Evolutionary conservation across 768 basidiomycete genomes (phyloP).

Genomic region (Paxillus involutus): DNA sequence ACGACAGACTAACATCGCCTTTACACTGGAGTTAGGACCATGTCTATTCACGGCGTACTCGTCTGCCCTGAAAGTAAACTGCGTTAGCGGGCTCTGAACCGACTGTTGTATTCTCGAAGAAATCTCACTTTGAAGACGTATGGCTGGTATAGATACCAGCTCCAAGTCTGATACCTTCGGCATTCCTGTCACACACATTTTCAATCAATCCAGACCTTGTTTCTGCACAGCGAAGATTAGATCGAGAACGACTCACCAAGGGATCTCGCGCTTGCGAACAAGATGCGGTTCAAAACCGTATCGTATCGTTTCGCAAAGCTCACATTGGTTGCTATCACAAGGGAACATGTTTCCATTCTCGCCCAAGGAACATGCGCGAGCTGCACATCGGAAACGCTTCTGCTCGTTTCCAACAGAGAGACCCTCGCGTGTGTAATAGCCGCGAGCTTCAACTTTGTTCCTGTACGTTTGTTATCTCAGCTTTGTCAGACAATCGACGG

Average conservation of each 20-base stretch:
- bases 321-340: conserved; percentile 12
- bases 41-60: conserved; percentile 12
- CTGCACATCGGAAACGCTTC: conserved; percentile 22
- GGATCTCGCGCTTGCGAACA: conserved; percentile 11
- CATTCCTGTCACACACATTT: conserved; percentile 5
- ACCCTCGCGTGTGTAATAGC: not conserved
- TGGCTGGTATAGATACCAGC: conserved; percentile 25
- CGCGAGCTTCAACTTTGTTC: conserved; percentile 12
- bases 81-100: no score
- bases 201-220: not conserved
- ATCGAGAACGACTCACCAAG: conserved; percentile 12
- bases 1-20: conserved; percentile 24
- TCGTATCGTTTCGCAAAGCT: conserved; percentile 20
- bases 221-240: no score
- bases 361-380: conserved; percentile 22
- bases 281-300: conserved; percentile 21
- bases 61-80: conserved; percentile 13
- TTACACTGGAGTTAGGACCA: conserved; percentile 7
- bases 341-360: conserved; percentile 16
- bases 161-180: conserved; percentile 20
- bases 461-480: conserved; percentile 1
- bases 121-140: conserved; percentile 23
- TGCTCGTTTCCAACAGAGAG: conserved; percentile 18
- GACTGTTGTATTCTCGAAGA: not conserved
- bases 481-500: not conserved